Base-by-base conservation (phyloP, 768 basidiomycete species). In the Coprinopsis marcescibilis region DNA sequence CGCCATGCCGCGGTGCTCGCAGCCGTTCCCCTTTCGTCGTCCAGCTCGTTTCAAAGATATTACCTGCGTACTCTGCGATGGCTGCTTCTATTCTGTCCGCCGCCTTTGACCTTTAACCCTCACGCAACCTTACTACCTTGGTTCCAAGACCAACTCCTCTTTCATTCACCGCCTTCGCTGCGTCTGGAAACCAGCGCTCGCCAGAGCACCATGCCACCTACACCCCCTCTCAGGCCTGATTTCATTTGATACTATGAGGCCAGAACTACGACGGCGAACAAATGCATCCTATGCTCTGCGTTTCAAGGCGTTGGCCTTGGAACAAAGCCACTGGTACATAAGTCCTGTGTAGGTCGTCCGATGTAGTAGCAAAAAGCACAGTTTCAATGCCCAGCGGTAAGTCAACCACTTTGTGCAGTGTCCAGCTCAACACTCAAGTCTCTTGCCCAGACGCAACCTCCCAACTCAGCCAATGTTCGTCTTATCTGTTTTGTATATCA, bases 391-490 rank as follows among this genome's bases (percentile, higher is more conserved):
- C 24, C 30, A 41, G 37, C 42, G 24, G 48, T 38, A 29, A 43
- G 48, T 44, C 29, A 46, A 60, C 60, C 57, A 50, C 53, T 45
- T 38, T 39, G 15, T 36, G 45, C 3, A 37, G 39, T 46, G 21
- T 32, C 38, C 25, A 13, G 17, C 23, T 19, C 17, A 15, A 12
- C 33, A 34, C 34, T 46, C 11, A 44, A 33, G 13, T 17, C 17
- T 8, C 20, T 3, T 43, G 23, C 12, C 26, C 23, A 55, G 54
- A 43, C 21, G 51, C 48, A 38, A 44, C 43, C 14, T 65, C 62
- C 40, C 63, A 56, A 23, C 59, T 73, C 45, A 73, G 73, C 54
- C 60, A 55, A 20, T 67, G 73, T 70, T 45, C 45, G 8, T 39
- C 14, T 10, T 35, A 25, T 42, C 26, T 14, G 36, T 6, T 34